A percentile compares a stretch with the other conserved stretches of the same genome.
Evolutionary conservation across 2,329 filamentous ascomycete species (phyloP).

Genomic region (Waltergamsia citrina): DNA sequence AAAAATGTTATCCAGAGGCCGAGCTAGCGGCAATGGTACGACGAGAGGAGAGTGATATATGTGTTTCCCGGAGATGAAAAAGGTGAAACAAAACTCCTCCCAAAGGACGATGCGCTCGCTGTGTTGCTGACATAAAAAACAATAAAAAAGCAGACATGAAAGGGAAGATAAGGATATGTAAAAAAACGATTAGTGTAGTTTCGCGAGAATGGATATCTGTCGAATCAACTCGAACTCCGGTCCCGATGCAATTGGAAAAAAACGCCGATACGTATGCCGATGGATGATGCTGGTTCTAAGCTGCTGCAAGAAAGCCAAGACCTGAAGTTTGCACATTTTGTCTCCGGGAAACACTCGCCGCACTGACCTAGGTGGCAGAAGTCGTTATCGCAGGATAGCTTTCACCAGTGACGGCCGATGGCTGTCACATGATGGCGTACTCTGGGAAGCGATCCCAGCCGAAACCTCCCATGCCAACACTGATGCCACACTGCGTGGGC

Average conservation of each 20-base stretch:
- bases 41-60: slow-evolving; percentile 16
- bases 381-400: slow-evolving; percentile 31
- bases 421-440: slow-evolving; percentile 80
- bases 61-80: slow-evolving; percentile 28
- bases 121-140: slow-evolving; percentile 29
- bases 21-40: slow-evolving; percentile 36
- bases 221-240: slow-evolving; percentile 25
- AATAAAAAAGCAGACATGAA: slow-evolving; percentile 24
- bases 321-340: slow-evolving; percentile 15
- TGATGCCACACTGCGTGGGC: slow-evolving; percentile 69
- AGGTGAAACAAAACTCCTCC: slow-evolving; percentile 18
- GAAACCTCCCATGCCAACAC: slow-evolving; percentile 62
- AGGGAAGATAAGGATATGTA: slow-evolving; percentile 16
- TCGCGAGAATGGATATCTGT: slow-evolving; percentile 26
- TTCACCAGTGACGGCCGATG: slow-evolving; percentile 36
- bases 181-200: slow-evolving; percentile 18
- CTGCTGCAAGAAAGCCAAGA: slow-evolving; percentile 24
- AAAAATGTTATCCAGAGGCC: slow-evolving; percentile 32
- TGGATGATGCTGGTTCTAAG: slow-evolving; percentile 23
- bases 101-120: slow-evolving; percentile 31
- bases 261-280: slow-evolving; percentile 29
- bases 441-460: slow-evolving; percentile 83
- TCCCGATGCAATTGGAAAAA: slow-evolving; percentile 25
- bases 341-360: slow-evolving; percentile 21
- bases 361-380: slow-evolving; percentile 27